Evolutionary conservation across 2,329 filamentous ascomycete genomes (phyloP).

Genomic region (Zymoseptoria pseudotritici): DNA sequence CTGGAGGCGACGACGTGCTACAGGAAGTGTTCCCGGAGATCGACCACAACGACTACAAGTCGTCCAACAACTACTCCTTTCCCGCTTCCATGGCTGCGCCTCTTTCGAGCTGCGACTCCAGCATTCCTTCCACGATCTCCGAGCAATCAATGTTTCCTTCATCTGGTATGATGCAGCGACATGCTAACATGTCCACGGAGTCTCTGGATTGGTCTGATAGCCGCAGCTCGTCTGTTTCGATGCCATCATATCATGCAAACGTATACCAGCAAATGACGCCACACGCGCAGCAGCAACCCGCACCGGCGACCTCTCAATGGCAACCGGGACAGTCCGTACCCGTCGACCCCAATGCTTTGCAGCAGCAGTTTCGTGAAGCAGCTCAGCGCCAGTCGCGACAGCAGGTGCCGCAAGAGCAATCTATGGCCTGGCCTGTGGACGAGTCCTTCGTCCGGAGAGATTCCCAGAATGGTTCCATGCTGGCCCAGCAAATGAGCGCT

Average conservation of each 20-base stretch:
- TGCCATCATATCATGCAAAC: constrained; percentile 9
- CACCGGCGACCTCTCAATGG: constrained; percentile 25
- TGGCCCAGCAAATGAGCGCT: constrained; percentile 31
- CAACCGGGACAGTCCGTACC: constrained; percentile 31
- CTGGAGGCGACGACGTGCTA: constrained; percentile 13
- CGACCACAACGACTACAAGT: constrained; percentile 18
- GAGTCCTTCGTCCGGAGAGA: constrained; percentile 26
- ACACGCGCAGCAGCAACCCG: constrained; percentile 7
- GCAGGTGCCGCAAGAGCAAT: constrained; percentile 20
- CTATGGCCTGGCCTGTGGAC: constrained; percentile 26
- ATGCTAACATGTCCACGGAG: constrained; percentile 17
- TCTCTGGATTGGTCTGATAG: constrained; percentile 27
- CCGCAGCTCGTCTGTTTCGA: constrained; percentile 27
- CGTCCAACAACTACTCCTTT: constrained; percentile 15
- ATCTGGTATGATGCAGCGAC: constrained; percentile 17
- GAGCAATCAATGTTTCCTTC: constrained; percentile 23
- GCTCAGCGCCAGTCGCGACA: constrained; percentile 14
- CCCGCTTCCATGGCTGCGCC: constrained; percentile 14
- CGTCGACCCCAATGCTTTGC: constrained; percentile 27
- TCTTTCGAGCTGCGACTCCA: constrained; percentile 23
- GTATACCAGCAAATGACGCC: constrained; percentile 9
- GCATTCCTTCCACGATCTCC: constrained; percentile 22
- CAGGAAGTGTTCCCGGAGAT: constrained; percentile 21
- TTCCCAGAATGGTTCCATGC: constrained; percentile 24
- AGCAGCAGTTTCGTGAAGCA: constrained; percentile 29